These are phyloP conservation scores for Larix sibirica DNA, from an alignment of 83 land plant species.

Conservation along the genomic window DNA sequence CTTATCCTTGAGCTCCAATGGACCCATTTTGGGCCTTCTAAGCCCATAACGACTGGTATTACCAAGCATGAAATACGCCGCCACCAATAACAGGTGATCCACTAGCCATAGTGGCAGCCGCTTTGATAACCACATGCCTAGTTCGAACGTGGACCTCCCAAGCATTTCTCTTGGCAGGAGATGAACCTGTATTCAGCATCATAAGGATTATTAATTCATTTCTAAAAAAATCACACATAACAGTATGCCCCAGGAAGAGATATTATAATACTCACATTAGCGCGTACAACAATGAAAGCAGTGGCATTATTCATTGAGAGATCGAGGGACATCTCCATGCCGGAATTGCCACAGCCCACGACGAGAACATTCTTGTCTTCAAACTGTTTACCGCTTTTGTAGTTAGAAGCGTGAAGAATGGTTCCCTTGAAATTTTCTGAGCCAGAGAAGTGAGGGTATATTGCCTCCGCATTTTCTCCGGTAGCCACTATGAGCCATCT, in stretches of 20 bases:
- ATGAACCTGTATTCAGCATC: slow-evolving; percentile 43
- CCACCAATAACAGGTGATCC: slow-evolving; percentile 45
- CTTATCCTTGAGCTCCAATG: slow-evolving; percentile 52
- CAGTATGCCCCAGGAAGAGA: too few relatives aligned
- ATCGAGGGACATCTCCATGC: not conserved
- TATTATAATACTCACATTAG: not conserved
- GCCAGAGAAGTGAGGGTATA: slow-evolving; percentile 31
- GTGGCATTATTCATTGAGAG: not conserved
- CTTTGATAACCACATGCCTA: slow-evolving; percentile 54
- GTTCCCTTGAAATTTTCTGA: slow-evolving; percentile 18
- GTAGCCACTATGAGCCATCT: slow-evolving; percentile 45
- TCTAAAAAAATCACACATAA: too few relatives aligned
- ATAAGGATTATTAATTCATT: too few relatives aligned
- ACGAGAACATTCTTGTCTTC: not conserved
- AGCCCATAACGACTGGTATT: slow-evolving; percentile 49
- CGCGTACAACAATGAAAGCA: not conserved
- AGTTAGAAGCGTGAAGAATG: slow-evolving; percentile 28
- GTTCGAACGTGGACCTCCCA: slow-evolving; percentile 57
- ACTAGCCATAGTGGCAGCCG: slow-evolving; percentile 63
- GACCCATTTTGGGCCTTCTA: slow-evolving; percentile 52
- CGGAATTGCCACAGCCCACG: slow-evolving; percentile 1
- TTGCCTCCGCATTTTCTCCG: slow-evolving; percentile 38
- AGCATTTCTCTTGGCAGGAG: slow-evolving; percentile 51
- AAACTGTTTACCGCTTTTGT: not conserved
- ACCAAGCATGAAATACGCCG: slow-evolving; percentile 39